Conservation (phyloP, 2,329 filamentous ascomycete genomes). For the Bisporella sp. region DNA sequence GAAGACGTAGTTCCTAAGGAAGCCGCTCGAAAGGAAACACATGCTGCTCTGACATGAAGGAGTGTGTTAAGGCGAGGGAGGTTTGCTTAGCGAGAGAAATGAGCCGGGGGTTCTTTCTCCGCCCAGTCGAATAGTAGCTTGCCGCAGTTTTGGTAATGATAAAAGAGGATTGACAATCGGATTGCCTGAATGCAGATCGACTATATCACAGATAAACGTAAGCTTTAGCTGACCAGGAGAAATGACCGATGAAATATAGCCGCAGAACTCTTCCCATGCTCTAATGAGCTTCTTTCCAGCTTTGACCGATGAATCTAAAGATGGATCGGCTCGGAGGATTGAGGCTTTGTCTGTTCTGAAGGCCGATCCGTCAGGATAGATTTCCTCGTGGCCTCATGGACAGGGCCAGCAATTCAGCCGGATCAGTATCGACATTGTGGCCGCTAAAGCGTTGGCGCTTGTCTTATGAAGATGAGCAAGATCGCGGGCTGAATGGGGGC, state of each 20-base stretch:
- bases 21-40: too few relatives aligned
- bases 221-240: neutral
- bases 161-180: neutral
- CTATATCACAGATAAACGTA: conserved; percentile 2
- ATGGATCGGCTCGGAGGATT: neutral
- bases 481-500: neutral
- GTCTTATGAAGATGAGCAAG: neutral
- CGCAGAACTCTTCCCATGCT: neutral
- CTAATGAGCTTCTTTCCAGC: neutral
- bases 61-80: too few relatives aligned
- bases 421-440: conserved; percentile 1
- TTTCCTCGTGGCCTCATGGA: conserved; percentile 1
- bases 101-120: too few relatives aligned
- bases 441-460: neutral
- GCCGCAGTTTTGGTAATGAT: too few relatives aligned
- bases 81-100: too few relatives aligned
- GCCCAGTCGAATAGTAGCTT: too few relatives aligned
- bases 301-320: neutral
- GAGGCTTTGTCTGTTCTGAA: neutral
- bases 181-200: neutral
- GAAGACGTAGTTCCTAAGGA: too few relatives aligned
- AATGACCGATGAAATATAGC: conserved; percentile 1
- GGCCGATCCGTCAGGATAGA: neutral
- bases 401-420: conserved; percentile 4
- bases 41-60: too few relatives aligned